Conservation (phyloP, 1,284 basidiomycete species). For the Xerocomus minutiporus region DNA sequence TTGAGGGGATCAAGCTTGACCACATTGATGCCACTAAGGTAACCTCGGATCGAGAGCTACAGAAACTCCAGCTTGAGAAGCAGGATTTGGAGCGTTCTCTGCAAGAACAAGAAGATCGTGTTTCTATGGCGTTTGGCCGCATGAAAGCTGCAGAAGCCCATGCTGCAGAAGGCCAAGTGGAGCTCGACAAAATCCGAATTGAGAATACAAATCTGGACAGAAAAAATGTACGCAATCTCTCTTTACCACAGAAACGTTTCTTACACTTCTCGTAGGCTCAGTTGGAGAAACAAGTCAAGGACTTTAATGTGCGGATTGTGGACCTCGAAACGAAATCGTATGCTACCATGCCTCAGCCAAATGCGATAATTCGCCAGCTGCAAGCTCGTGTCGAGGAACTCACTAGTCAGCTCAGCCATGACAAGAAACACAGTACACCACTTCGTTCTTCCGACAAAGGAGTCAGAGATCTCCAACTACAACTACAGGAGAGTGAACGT, state of each 20-base stretch:
- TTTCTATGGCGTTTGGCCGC: conserved; percentile 65
- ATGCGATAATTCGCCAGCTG: conserved; percentile 50
- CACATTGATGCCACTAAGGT: conserved; percentile 66
- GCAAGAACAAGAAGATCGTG: conserved; percentile 74
- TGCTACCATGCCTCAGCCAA: conserved; percentile 56
- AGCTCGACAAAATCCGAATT: conserved; percentile 67
- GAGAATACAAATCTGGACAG: conserved; percentile 78
- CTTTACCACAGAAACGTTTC: background rate
- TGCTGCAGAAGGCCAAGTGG: conserved; percentile 70
- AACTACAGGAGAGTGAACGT: conserved; percentile 58
- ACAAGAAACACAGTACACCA: conserved; percentile 47
- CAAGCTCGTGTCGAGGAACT: conserved; percentile 72
- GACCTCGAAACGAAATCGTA: conserved; percentile 79
- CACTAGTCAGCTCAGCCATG: conserved; percentile 54
- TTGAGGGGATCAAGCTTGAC: conserved; percentile 76
- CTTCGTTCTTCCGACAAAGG: conserved; percentile 50
- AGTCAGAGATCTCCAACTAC: conserved; percentile 50
- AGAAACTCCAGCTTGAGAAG: conserved; percentile 71
- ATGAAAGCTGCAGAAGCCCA: conserved; percentile 78
- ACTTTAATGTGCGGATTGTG: conserved; percentile 73
- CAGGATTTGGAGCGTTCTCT: conserved; percentile 75
- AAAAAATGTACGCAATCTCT: conserved; percentile 57
- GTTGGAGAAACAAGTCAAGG: conserved; percentile 79
- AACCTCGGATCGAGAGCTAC: conserved; percentile 70
- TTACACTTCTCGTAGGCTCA: conserved; percentile 49